Conservation (phyloP, 78 protist species). For the Dictyostelium capitatum region DNA sequence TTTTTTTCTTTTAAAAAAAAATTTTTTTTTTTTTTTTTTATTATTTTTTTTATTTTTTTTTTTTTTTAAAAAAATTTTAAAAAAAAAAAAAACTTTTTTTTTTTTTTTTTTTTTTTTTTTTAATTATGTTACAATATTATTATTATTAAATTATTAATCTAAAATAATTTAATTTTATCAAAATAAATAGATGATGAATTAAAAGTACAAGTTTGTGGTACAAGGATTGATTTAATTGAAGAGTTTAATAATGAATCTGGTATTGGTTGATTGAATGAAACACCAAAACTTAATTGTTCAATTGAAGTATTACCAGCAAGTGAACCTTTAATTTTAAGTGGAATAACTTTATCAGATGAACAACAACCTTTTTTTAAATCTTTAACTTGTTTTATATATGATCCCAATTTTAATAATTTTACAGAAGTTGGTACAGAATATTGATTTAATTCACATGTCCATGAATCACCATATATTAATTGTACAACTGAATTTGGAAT, state of each 20-base stretch:
- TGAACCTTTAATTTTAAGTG: neutral
- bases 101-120: neutral
- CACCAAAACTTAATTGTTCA: constrained; percentile 30
- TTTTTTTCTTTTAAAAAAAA: too few relatives aligned
- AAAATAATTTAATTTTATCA: constrained; percentile 22
- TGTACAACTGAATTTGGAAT: constrained; percentile 24
- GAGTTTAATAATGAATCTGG: neutral
- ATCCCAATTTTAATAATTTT: constrained; percentile 12
- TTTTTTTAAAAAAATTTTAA: neutral
- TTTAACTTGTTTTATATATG: neutral
- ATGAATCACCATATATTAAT: neutral
- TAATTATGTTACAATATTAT: neutral
- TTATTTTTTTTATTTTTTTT: neutral
- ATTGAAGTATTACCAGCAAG: neutral
- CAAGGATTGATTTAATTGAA: neutral
- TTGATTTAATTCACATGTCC: neutral
- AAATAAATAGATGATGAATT: constrained; percentile 8
- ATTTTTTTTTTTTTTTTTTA: neutral
- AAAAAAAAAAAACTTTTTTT: neutral
- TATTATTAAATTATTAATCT: neutral
- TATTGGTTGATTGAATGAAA: neutral
- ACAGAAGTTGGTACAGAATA: constrained; percentile 31
- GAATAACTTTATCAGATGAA: neutral
- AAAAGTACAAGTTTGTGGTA: constrained; percentile 12
- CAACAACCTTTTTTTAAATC: constrained; percentile 10